These are phyloP conservation scores for Solanum lycopersicoides DNA, from an alignment of 257 asterid species.

Conservation along the genomic window DNA sequence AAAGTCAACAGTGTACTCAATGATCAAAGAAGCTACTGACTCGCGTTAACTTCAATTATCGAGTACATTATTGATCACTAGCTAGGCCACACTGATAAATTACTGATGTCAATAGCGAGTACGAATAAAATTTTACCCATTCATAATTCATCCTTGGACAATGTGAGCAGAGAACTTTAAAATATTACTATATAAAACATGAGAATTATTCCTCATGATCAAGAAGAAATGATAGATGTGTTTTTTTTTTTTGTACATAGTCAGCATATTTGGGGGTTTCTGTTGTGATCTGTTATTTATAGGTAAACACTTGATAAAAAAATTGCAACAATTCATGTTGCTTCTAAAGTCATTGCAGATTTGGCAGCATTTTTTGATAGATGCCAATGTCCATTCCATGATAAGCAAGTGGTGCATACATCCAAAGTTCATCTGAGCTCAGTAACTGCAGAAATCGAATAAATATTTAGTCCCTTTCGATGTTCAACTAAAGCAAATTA, in stretches of 20 bases:
- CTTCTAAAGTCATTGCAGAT: conserved; percentile 7
- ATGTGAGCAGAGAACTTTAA: background rate
- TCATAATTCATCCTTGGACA: background rate
- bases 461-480: background rate
- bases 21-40: background rate
- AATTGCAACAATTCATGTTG: conserved; percentile 4
- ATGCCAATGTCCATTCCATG: conserved; percentile 75
- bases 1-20: background rate
- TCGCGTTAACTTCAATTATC: background rate
- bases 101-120: background rate
- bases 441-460: conserved; percentile 36
- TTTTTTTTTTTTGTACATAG: conserved; percentile 7
- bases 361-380: conserved; percentile 37
- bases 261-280: conserved; percentile 5
- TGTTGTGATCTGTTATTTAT: background rate
- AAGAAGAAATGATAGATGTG: background rate
- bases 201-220: conserved; percentile 13
- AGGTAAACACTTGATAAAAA: background rate
- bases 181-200: conserved; percentile 8
- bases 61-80: background rate
- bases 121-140: background rate
- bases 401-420: conserved; percentile 92
- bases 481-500: background rate
- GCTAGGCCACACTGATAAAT: background rate
- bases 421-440: conserved; percentile 86